These are phyloP conservation scores for Dicorynia guianensis DNA, from an alignment of 306 rosid species.

Conservation along the genomic window DNA sequence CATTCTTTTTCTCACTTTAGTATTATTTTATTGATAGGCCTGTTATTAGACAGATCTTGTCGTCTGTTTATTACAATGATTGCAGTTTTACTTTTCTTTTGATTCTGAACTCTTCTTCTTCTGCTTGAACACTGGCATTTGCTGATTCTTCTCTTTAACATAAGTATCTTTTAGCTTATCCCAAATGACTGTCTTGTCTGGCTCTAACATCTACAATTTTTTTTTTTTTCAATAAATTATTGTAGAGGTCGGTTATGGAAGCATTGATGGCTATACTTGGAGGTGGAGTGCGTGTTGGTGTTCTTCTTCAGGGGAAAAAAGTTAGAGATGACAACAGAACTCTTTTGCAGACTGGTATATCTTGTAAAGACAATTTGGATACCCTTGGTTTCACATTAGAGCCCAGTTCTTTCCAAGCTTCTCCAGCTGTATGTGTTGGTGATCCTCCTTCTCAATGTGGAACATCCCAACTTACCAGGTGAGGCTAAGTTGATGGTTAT, in stretches of 20 bases:
- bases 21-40: neutral
- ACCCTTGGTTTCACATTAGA: constrained; percentile 81
- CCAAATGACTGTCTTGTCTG: constrained; percentile 13
- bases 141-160: neutral
- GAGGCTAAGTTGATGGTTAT: constrained; percentile 33
- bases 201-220: constrained; percentile 19
- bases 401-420: constrained; percentile 61
- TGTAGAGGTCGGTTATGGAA: constrained; percentile 82
- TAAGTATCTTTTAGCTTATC: neutral
- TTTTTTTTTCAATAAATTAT: constrained; percentile 28
- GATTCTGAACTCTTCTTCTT: neutral
- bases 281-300: constrained; percentile 74
- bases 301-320: constrained; percentile 75
- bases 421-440: constrained; percentile 51
- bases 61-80: neutral
- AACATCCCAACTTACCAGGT: constrained; percentile 62
- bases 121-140: neutral
- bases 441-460: constrained; percentile 66
- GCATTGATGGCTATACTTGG: constrained; percentile 77
- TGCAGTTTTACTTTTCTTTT: neutral
- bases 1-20: neutral
- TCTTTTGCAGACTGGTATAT: constrained; percentile 81
- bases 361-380: constrained; percentile 77
- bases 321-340: constrained; percentile 83
- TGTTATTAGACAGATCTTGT: neutral